Evolutionary conservation across 805 yeast species (phyloP), one percentile per base, ranked within the genome.

Genomic region (Nakazawaea populi): DNA sequence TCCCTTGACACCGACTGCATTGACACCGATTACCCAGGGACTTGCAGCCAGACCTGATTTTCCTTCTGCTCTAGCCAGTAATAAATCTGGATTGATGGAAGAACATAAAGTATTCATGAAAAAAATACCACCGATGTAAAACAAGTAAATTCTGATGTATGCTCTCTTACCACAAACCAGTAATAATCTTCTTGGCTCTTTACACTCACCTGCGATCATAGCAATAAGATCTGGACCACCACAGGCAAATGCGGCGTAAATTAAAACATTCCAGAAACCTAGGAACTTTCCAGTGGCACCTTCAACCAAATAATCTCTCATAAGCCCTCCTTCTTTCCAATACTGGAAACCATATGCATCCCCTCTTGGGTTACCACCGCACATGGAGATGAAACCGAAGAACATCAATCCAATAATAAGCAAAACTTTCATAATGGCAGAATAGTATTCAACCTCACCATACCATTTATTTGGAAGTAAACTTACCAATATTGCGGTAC

Each of bases 151-250:
- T 50, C 80, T 60, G 51, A 67, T 59, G 46, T 73, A 74, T 12
- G 75, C 79, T 57, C 73, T 76, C 52, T 72, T 74, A 59, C 63
- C 75, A 24, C 80, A 80, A 6, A 71, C 64, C 11, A 79, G 79
- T 49, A 76, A 62, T 9, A 72, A 66, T 47, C 72, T 74, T 51
- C 79, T 63, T 34, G 80, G 81, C 56, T 76, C 74, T 42, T 68
- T 61, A n/a, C 73, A 68, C 57, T 76, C 80, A 48, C 79, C 72
- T 29, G 79, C 79, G 12, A 73, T 73, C 63, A 71, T 63, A 1
- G 77, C 65, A 47, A 76, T 69, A 52, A 74, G 74, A 58, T 76
- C 82, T 0, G 80, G 80, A 4, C 81, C 80, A 2, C 75, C 74
- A 58, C 73, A 66, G 18, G 75, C 64, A 58, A 72, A 73, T 51